Evolutionary conservation across 2,329 filamentous ascomycete species (phyloP), one percentile per base, ranked within the genome.

Genomic region (Ilyonectria robusta): DNA sequence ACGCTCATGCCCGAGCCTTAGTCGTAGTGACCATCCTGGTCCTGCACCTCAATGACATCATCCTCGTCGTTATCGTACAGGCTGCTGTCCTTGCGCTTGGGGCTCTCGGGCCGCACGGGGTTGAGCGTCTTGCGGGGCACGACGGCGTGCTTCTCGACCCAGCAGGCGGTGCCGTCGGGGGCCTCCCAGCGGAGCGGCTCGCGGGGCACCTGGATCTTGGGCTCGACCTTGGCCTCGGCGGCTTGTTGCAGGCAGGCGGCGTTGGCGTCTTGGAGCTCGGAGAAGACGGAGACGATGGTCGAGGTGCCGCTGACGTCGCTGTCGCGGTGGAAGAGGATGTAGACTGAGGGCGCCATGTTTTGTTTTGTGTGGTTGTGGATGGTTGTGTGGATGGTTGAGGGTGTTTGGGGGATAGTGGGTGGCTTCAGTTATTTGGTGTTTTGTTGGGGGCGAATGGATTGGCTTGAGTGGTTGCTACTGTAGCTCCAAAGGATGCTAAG

Each of bases 91-190:
- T 76, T 76, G 46, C 74, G 71, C 67, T 70, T 69, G 9, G 62
- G 26, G 46, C 50, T 59, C 29, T 61, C 61, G 67, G 55, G 40
- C 59, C 59, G 19, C 23, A 47, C 61, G 15, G 65, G 37, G 11
- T 59, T 46, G 26, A 61, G 62, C 1, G 37, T 48, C 63, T 75
- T 73, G 55, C 67, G 68, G 21, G 63, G 67, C 21, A 69, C 72
- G 21, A 82, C 75, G 15, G 62, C 67, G 58, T 82, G 80, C 44
- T 71, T 65, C 75, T 82, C 81, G 33, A 82, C 81, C 80, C 80
- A 82, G 59, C 78, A 80, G 10, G 77, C 69, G 47, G 72, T 70
- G 5, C 81, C 81, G 23, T 81, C 80, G 7, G 79, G 70, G 19
- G 78, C 75, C 19, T 79, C 75, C 81, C 81, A 82, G 60, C 79